phyloP scores from a whole-genome alignment of 1,284 basidiomycete species.

The Trichosporon coremiiforme region DNA sequence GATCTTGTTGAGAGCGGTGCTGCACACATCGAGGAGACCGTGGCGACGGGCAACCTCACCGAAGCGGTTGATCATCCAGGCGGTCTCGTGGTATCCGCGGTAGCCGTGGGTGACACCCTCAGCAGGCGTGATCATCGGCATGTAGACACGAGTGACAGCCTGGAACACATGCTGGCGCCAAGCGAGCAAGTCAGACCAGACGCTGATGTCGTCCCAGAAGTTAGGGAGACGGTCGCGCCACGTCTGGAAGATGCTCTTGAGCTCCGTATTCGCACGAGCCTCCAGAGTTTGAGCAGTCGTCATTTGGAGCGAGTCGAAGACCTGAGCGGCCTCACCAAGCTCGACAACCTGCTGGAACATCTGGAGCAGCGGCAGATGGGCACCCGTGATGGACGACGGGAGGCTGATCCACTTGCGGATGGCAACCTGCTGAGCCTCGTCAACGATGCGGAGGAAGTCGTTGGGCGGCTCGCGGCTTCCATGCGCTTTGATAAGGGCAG shows the following conservation, averaged over 20 bases:
- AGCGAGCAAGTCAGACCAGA: constrained; percentile 97
- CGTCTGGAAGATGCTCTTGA: constrained; percentile 93
- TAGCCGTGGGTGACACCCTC: constrained; percentile 79
- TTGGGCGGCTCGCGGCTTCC: constrained; percentile 53
- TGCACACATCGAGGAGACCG: constrained; percentile 93
- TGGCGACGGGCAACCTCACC: constrained; percentile 99
- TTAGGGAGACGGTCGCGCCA: constrained; percentile 98
- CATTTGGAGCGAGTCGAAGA: constrained; percentile 84
- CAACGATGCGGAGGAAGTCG: constrained; percentile 83
- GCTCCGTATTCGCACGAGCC: constrained; percentile 82
- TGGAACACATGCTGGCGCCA: constrained; percentile 91
- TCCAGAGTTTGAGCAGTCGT: constrained; percentile 91
- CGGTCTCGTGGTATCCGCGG: constrained; percentile 98
- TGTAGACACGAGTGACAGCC: constrained; percentile 96
- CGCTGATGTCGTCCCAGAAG: constrained; percentile 94
- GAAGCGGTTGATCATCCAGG: constrained; percentile 99
- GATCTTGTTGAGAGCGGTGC: constrained; percentile 92
- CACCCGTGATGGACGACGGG: constrained; percentile 80
- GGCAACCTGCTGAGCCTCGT: constrained; percentile 96
- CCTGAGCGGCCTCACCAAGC: constrained; percentile 91
- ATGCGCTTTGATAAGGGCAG: constrained; percentile 70
- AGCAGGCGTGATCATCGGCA: constrained; percentile 73
- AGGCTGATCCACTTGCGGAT: constrained; percentile 94
- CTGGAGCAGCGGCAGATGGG: constrained; percentile 92
- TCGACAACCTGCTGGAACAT: constrained; percentile 99